Evolutionary conservation across 345 rosid genomes (phyloP).

Genomic region (Eucalyptus cloeziana): DNA sequence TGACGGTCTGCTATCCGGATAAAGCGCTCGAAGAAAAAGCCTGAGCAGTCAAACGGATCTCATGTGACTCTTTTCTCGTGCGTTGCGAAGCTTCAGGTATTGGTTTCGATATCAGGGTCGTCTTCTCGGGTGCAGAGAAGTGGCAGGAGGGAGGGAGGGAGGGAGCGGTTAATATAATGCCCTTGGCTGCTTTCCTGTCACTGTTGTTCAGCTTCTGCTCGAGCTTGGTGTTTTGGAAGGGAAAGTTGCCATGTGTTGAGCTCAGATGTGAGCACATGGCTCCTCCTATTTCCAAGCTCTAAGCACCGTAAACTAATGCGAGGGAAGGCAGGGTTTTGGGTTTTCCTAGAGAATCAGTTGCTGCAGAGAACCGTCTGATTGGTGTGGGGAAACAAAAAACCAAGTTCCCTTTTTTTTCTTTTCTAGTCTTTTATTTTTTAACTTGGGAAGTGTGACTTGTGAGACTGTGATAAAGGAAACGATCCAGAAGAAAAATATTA

Average conservation of each 20-base stretch:
- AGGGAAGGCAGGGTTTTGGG: constrained; percentile 12
- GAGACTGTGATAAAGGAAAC: background rate
- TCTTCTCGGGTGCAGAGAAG: background rate
- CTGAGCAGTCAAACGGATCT: background rate
- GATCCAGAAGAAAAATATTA: background rate
- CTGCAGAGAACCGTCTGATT: constrained; percentile 8
- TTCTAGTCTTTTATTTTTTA: background rate
- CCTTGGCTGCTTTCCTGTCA: background rate
- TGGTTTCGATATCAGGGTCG: background rate
- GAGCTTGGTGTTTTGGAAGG: background rate
- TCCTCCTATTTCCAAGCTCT: constrained; percentile 37
- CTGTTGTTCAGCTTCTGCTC: background rate
- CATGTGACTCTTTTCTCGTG: background rate
- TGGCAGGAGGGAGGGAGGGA: background rate
- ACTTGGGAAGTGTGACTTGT: background rate
- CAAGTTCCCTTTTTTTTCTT: background rate
- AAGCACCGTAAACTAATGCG: constrained; percentile 7
- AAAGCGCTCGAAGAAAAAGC: background rate
- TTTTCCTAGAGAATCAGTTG: constrained; percentile 26
- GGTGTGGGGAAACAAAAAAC: background rate
- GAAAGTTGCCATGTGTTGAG: constrained; percentile 32
- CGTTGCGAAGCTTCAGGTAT: background rate
- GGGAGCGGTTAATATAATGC: background rate
- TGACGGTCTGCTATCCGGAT: background rate
- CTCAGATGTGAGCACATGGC: constrained; percentile 49